These are phyloP conservation scores for Colletotrichum camelliae DNA, from an alignment of 2,329 filamentous ascomycete species.

Conservation along the genomic window DNA sequence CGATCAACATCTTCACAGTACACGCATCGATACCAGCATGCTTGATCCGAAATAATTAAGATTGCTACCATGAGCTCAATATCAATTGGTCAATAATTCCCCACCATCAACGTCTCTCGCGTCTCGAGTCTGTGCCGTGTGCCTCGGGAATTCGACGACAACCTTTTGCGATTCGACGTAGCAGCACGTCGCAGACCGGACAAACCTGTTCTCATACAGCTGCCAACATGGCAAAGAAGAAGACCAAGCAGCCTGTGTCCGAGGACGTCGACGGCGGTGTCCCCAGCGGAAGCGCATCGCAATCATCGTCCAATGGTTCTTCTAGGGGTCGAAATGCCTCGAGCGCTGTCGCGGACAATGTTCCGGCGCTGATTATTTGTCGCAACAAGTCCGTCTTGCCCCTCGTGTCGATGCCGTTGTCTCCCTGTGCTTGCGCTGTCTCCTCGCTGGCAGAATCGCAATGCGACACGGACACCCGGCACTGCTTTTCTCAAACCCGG, in stretches of 20 bases:
- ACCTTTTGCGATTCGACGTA: not conserved
- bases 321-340: slow-evolving; percentile 23
- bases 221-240: slow-evolving; percentile 51
- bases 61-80: slow-evolving; percentile 18
- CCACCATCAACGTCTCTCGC: not conserved
- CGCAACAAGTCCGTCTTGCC: slow-evolving; percentile 68
- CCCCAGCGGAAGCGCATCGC: slow-evolving; percentile 13
- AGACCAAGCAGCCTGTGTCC: slow-evolving; percentile 43
- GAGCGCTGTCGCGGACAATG: slow-evolving; percentile 38
- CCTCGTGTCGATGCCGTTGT: not conserved
- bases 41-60: not conserved
- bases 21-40: not conserved
- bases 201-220: not conserved
- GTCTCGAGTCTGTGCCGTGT: not conserved
- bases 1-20: not conserved
- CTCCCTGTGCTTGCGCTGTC: not conserved
- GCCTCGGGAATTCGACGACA: not conserved
- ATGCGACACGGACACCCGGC: not conserved
- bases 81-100: slow-evolving; percentile 16
- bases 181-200: not conserved
- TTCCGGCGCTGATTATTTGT: slow-evolving; percentile 63
- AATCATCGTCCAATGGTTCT: not conserved
- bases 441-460: not conserved
- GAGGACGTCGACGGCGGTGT: slow-evolving; percentile 30
- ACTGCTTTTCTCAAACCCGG: not conserved